Evolutionary conservation across 352 stramenopile species (phyloP), one percentile per base, ranked within the genome.

Genomic region (Hyaloperonospora arabidopsidis): DNA sequence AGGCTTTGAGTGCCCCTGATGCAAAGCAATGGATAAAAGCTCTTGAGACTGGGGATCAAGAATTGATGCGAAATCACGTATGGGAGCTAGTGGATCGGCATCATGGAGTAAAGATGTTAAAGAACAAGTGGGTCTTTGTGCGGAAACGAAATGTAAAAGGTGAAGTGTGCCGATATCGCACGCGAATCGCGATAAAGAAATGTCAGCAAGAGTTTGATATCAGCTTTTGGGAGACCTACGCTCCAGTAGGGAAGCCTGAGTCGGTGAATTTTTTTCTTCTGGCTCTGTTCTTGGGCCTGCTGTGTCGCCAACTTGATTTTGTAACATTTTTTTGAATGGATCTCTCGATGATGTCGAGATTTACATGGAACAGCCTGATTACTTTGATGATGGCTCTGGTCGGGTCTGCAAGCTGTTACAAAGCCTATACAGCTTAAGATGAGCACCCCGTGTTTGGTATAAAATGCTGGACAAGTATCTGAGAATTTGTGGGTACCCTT

Each of bases 211-310:
- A 25, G 5, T 45, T 19, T 21, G 40, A 0, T n/a, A 14, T 57
- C 0, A 29, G 50, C 17, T 50, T 38, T 21, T 57, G 41, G 28
- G 51, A 57, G 14, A 60, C 54, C 1, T 60, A 60, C 5, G 28
- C 54, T 10, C 36, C 45, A 1, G 53, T 54, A 3, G 45, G 45
- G 0, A 28, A 32, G 19, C 7, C 38, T 13, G 25, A 49, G 6
- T 29, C 29, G 12, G 41, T 50, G 5, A 39, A 47, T 11, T 34
- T 57, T 49, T 1, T 25, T 45, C 4, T n/a, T 32, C 15, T 45
- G 5, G 25, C 45, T 28, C 11, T 41, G 0, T 17, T 29, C n/a
- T 52, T 43, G 5, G 17, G n/a, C 1, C 17, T 29, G n/a, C 6
- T 43, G 28, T 52, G 45, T 52, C 23, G 29, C 14, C 34, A 49